Percentiles rank a stretch among this genome's conserved stretches.
Evolutionary conservation across 2,329 filamentous ascomycete genomes (phyloP).

Genomic region (Alternaria angustiovoidea): DNA sequence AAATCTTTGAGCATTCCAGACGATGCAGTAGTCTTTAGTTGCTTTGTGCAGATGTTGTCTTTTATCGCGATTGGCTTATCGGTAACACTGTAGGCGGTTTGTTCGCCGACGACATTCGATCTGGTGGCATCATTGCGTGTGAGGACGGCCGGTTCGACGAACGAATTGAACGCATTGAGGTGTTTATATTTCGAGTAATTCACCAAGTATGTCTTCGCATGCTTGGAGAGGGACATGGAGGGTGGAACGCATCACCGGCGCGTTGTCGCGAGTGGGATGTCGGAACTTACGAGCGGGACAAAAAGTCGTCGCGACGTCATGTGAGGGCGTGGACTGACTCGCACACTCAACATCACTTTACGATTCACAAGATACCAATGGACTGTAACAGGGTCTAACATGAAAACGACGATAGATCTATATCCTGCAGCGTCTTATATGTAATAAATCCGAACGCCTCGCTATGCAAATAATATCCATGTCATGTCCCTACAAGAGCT

Average conservation of each 20-base stretch:
- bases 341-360: neutral
- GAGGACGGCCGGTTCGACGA: constrained; percentile 30
- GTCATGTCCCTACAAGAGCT: neutral
- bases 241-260: constrained; percentile 32
- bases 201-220: constrained; percentile 46
- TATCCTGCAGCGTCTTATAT: neutral
- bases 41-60: constrained; percentile 60
- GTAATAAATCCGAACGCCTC: constrained; percentile 9
- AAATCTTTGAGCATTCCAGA: constrained; percentile 75
- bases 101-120: neutral
- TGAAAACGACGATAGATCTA: too few species aligned
- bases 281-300: constrained; percentile 15
- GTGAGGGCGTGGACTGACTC: constrained; percentile 15
- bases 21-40: constrained; percentile 76
- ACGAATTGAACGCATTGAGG: constrained; percentile 52
- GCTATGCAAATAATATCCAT: constrained; percentile 16
- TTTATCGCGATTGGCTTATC: constrained; percentile 57
- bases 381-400: neutral
- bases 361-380: neutral
- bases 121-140: constrained; percentile 30
- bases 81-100: neutral
- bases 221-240: constrained; percentile 51
- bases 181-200: constrained; percentile 43
- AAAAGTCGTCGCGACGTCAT: constrained; percentile 26
- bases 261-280: constrained; percentile 18